phyloP scores from a whole-genome alignment of 495 filamentous ascomycete genomes.

The Penicillium lividum region DNA sequence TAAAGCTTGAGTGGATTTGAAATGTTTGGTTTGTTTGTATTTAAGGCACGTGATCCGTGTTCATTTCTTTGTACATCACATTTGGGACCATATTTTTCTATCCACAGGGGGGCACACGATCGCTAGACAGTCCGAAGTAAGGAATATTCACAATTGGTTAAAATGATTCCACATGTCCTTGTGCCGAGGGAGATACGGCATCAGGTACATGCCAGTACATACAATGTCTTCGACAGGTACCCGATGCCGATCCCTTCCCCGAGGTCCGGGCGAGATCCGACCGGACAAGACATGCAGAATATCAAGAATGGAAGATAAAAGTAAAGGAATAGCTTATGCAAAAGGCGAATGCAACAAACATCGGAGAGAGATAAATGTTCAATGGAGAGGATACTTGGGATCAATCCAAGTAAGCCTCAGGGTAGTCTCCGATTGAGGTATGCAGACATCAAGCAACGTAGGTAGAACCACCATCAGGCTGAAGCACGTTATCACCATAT shows the following conservation, averaged over 20 bases:
- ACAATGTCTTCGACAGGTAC: constrained; percentile 17
- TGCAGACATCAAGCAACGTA: constrained; percentile 5
- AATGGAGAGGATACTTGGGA: background rate
- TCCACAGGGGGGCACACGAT: constrained; percentile 26
- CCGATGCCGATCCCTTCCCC: constrained; percentile 12
- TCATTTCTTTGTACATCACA: constrained; percentile 28
- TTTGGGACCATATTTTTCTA: constrained; percentile 23
- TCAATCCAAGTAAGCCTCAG: background rate
- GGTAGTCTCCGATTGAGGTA: background rate
- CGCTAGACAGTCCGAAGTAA: constrained; percentile 24
- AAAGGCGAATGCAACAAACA: constrained; percentile 13
- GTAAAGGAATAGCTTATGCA: constrained; percentile 14
- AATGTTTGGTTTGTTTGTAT: constrained; percentile 4
- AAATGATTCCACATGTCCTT: constrained; percentile 25
- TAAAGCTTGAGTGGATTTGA: background rate
- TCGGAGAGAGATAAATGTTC: constrained; percentile 1
- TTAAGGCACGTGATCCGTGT: constrained; percentile 16
- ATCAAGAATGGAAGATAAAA: constrained; percentile 26
- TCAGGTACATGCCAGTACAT: constrained; percentile 26
- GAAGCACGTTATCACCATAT: constrained; percentile 64
- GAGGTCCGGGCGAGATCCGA: constrained; percentile 10
- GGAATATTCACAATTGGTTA: constrained; percentile 45
- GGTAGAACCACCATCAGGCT: constrained; percentile 43
- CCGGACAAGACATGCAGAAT: constrained; percentile 25
- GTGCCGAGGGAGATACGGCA: constrained; percentile 9